These are phyloP conservation scores for Gnomoniopsis sp. DNA, from an alignment of 2,329 filamentous ascomycete species.

Conservation along the genomic window DNA sequence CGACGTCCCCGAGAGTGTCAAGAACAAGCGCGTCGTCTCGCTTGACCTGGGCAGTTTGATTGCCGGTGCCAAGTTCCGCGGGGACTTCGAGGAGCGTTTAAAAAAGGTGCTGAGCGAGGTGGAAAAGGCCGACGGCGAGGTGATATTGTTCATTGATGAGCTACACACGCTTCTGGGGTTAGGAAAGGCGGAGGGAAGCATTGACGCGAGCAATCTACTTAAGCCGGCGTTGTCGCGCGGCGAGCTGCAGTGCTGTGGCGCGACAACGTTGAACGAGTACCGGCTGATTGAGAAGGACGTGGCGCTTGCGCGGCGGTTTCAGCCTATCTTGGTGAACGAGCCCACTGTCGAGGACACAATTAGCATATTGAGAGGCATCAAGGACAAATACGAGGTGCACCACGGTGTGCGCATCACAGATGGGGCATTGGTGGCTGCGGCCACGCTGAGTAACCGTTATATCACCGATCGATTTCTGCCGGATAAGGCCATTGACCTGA, in stretches of 20 bases:
- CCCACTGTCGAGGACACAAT: constrained; percentile 90
- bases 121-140: constrained; percentile 79
- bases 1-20: constrained; percentile 93
- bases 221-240: constrained; percentile 93
- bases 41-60: constrained; percentile 90
- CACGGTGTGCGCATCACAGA: constrained; percentile 96
- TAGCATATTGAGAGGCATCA: constrained; percentile 92
- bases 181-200: constrained; percentile 92
- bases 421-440: constrained; percentile 84
- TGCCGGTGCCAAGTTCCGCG: constrained; percentile 90
- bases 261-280: constrained; percentile 91
- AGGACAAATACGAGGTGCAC: constrained; percentile 95
- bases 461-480: constrained; percentile 94
- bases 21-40: constrained; percentile 85
- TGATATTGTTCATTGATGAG: constrained; percentile 95
- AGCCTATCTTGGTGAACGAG: constrained; percentile 91
- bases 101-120: constrained; percentile 92
- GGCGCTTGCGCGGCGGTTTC: constrained; percentile 86
- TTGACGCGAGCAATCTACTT: constrained; percentile 90
- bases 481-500: constrained; percentile 94
- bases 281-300: constrained; percentile 94
- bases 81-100: constrained; percentile 91
- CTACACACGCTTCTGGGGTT: constrained; percentile 87
- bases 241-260: constrained; percentile 91
- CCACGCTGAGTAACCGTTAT: constrained; percentile 90